Evolutionary conservation across 768 basidiomycete genomes (phyloP).

Genomic region (Pholiota conissans): DNA sequence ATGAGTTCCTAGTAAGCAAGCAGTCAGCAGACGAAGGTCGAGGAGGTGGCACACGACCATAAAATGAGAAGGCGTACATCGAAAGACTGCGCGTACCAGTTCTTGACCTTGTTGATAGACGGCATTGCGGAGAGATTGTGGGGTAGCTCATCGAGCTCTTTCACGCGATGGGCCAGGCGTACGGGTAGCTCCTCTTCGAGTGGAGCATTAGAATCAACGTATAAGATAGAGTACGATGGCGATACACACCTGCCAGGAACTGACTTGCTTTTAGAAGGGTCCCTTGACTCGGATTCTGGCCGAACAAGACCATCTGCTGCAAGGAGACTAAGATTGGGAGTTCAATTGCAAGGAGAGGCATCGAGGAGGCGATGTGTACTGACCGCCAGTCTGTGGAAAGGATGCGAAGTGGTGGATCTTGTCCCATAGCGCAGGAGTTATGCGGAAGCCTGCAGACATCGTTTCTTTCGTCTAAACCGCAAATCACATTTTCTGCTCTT

Average conservation of each 20-base stretch:
- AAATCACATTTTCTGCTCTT: neutral
- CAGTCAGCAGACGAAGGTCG: neutral
- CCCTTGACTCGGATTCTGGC: slow-evolving; percentile 93
- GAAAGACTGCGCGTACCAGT: slow-evolving; percentile 99
- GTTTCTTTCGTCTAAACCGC: slow-evolving; percentile 6
- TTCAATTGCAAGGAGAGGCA: slow-evolving; percentile 44
- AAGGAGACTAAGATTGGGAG: slow-evolving; percentile 67
- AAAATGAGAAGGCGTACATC: slow-evolving; percentile 58
- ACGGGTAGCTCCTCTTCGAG: slow-evolving; percentile 87
- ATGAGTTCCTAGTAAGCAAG: slow-evolving; percentile 82
- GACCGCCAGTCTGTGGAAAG: slow-evolving; percentile 91
- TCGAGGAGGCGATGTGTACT: slow-evolving; percentile 28
- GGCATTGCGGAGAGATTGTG: slow-evolving; percentile 91
- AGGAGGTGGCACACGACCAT: neutral
- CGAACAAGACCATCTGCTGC: slow-evolving; percentile 97
- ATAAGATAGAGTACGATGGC: neutral
- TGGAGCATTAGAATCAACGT: neutral
- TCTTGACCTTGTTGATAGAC: slow-evolving; percentile 90
- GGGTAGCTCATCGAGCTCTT: slow-evolving; percentile 92
- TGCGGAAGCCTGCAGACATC: slow-evolving; percentile 68
- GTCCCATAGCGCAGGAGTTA: slow-evolving; percentile 81
- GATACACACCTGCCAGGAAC: slow-evolving; percentile 68
- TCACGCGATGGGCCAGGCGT: slow-evolving; percentile 91
- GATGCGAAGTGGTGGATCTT: slow-evolving; percentile 89
- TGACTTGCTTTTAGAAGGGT: slow-evolving; percentile 91